Percentiles rank a stretch among this genome's conserved stretches.
Evolutionary conservation across 768 basidiomycete genomes (phyloP).

Genomic region (Macrolepiota dolichaula): DNA sequence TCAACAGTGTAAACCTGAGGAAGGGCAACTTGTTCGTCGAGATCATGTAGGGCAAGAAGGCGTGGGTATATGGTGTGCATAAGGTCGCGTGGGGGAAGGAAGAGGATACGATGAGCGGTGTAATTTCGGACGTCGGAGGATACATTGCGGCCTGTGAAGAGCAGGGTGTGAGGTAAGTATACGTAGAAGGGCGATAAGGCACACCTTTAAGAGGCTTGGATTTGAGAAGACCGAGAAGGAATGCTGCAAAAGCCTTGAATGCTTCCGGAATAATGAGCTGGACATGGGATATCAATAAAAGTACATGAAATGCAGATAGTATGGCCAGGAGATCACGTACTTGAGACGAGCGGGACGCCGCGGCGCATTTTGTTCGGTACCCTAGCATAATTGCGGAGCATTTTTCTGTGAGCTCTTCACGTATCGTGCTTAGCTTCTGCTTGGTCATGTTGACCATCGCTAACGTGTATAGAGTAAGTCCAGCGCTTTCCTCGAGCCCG

Average conservation of each 20-base stretch:
- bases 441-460: conserved; percentile 64
- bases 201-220: conserved; percentile 90
- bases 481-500: no score
- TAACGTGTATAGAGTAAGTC: conserved; percentile 25
- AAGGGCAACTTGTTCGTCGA: conserved; percentile 67
- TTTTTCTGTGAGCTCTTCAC: conserved; percentile 81
- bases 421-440: conserved; percentile 66
- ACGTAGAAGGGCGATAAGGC: conserved; percentile 4
- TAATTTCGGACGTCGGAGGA: conserved; percentile 93
- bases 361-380: conserved; percentile 87
- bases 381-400: conserved; percentile 80
- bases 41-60: conserved; percentile 83
- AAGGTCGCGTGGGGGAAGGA: conserved; percentile 63
- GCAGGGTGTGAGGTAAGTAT: neutral
- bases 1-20: conserved; percentile 36
- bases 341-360: conserved; percentile 73
- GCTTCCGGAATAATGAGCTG: conserved; percentile 95
- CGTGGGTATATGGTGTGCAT: conserved; percentile 86
- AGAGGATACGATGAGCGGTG: conserved; percentile 71
- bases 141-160: conserved; percentile 67
- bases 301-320: neutral
- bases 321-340: conserved; percentile 36
- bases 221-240: conserved; percentile 79
- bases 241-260: conserved; percentile 82
- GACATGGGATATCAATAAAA: neutral